Base-by-base conservation (phyloP, 148 eudicot species). In the Chenopodium quinoa region DNA sequence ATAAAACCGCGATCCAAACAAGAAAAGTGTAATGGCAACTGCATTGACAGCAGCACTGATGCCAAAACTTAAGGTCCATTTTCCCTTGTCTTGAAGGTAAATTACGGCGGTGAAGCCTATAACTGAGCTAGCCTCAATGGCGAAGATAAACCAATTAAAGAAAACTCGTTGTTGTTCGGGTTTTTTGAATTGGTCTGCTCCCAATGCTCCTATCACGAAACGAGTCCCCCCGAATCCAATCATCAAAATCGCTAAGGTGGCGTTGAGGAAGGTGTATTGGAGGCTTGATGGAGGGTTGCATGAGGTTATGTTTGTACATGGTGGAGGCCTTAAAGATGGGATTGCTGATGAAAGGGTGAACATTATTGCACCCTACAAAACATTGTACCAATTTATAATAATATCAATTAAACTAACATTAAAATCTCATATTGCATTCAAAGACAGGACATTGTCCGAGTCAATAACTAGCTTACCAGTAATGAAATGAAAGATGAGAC, bases 181-280 rank as follows among this genome's bases (percentile, higher is more conserved):
- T 4, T 76, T 68, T 2, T 70, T 75, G 47, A 87, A 83, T 67
- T 89, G 91, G 62, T 87, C 78, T 2, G 88, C 89, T 44, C 91
- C 89, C 48, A 87, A 79, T 16, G 88, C 80, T 29, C 81, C 86
- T 20, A 85, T 67, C 31, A 86, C 83, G 75, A 83, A 83, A 4
- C 91, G 86, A 1, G 89, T 85, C 12, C 91, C 91, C 1, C 88
- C 91, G 22, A 76, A 44, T 32, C 91, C 91, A 17, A 89, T 58
- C 44, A 83, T 83, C 7, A 77, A 85, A n/a, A 89, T 37, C 22
- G 76, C 83, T 44, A 87, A 67, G 71, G 79, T 83, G 3, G 71
- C 65, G 56, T 85, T 87, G 25, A 87, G 82, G 71, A 84, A 80
- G 37, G 82, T 84, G 20, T 67, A 79, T 73, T 89, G 91, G 44